A percentile compares a stretch with the other conserved stretches of the same genome.
Conservation (phyloP, 805 yeast species). For the Candida arabinofermentans region DNA sequence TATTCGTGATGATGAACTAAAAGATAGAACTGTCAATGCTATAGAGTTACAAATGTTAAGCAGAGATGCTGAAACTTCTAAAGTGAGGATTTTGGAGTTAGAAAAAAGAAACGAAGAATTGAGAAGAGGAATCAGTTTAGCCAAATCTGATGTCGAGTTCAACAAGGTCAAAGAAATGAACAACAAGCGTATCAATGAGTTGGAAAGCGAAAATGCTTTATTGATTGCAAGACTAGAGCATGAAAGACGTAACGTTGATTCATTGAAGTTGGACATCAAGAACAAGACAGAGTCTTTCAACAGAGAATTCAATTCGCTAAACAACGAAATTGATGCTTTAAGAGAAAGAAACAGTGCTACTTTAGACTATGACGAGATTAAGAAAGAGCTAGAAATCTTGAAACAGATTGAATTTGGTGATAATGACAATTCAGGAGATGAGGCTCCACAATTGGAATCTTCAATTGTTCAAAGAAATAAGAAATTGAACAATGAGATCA, state of each 20-base stretch:
- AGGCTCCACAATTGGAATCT: conserved; percentile 36
- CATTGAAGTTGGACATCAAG: conserved; percentile 22
- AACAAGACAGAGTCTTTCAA: conserved; percentile 34
- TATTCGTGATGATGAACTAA: conserved; percentile 11
- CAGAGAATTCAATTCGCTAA: conserved; percentile 44
- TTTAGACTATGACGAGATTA: conserved; percentile 75
- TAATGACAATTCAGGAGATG: conserved; percentile 26
- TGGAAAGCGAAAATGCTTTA: conserved; percentile 67
- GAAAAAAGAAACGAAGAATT: conserved; percentile 77
- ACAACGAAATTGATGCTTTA: conserved; percentile 47
- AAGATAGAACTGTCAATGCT: conserved; percentile 32
- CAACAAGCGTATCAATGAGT: conserved; percentile 45
- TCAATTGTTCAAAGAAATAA: conserved; percentile 64
- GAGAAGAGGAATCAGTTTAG: conserved; percentile 56
- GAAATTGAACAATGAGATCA: conserved; percentile 65
- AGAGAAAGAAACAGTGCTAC: conserved; percentile 46
- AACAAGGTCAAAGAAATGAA: conserved; percentile 40
- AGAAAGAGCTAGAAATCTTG: conserved; percentile 67
- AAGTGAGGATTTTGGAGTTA: conserved; percentile 61
- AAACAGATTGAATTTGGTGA: conserved; percentile 74
- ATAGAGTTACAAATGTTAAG: conserved; percentile 64
- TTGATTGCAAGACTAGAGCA: conserved; percentile 56
- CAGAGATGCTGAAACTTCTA: conserved; percentile 70
- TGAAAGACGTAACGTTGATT: conserved; percentile 32
- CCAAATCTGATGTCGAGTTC: conserved; percentile 42